Percentiles rank a stretch among this genome's conserved stretches.
phyloP scores from a whole-genome alignment of 176 grass and related monocot species.

The Tillandsia leiboldiana region DNA sequence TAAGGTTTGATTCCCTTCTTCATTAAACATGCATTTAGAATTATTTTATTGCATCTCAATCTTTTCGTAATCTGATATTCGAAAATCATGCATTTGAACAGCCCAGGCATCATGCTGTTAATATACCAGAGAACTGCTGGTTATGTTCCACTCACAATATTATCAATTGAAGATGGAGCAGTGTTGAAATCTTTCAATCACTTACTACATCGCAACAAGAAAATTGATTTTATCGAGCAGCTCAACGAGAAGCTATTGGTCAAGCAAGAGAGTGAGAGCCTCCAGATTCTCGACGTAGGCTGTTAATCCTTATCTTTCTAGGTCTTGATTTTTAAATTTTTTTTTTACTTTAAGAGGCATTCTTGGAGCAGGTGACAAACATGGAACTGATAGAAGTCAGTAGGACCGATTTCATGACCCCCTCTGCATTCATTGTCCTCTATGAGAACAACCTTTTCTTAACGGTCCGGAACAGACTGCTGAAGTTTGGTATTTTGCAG shows the following conservation, averaged over 20 bases:
- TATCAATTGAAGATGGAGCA: constrained; percentile 66
- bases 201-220: constrained; percentile 48
- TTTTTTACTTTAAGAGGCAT: constrained; percentile 4
- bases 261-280: constrained; percentile 69
- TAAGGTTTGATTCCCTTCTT: constrained; percentile 42
- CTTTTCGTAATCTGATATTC: constrained; percentile 11
- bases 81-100: constrained; percentile 8
- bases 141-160: constrained; percentile 42
- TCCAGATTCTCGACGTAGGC: constrained; percentile 61
- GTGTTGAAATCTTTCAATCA: constrained; percentile 55
- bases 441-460: constrained; percentile 64
- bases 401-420: constrained; percentile 63
- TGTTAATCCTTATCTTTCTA: constrained; percentile 7
- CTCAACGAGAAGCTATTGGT: constrained; percentile 67
- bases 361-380: constrained; percentile 43
- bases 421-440: constrained; percentile 68
- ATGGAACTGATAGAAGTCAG: constrained; percentile 50
- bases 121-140: constrained; percentile 36
- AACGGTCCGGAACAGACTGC: constrained; percentile 49
- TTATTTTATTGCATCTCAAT: neutral
- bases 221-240: constrained; percentile 71
- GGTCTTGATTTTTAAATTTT: neutral
- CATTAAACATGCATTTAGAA: constrained; percentile 7
- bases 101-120: constrained; percentile 70
- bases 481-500: constrained; percentile 53